Evolutionary conservation across 2,329 filamentous ascomycete species (phyloP), one percentile per base, ranked within the genome.

Genomic region (Diaporthe sp.): DNA sequence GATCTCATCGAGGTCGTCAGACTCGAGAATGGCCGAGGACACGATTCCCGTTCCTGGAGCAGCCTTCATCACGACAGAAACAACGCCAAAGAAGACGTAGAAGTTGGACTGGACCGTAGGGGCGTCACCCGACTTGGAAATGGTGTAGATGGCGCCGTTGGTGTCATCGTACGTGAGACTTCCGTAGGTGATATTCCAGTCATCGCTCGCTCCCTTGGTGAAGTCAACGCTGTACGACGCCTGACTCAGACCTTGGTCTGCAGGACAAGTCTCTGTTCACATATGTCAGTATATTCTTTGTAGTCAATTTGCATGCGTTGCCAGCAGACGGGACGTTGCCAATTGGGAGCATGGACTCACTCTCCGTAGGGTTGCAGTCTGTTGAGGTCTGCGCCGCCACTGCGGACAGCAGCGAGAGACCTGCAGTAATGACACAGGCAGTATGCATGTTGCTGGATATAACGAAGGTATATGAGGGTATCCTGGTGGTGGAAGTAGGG

Each of bases 81-180:
- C 90, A 77, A 90, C 90, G 61, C 94, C 94, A 80, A 95, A 97
- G 92, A 97, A 95, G 82, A 97, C 94, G 85, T 95, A 96, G 87
- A 93, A 95, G 77, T 92, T 88, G 12, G 89, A 88, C 79, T 87
- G 88, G 82, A 95, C 94, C 17, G 90, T 91, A 22, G 92, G 89
- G 55, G 86, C 87, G 57, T 91, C 88, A 42, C 83, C 84, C 40
- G 86, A 84, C 9, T 89, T 82, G 0, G 87, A 88, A 82, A 95
- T 95, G 75, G 90, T 89, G 80, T 84, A 82, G 70, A 79, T 76
- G 52, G 82, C 83, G 12, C 84, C 84, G 7, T 78, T 74, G 33
- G 76, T 69, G 38, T 25, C 52, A 12, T 76, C 75, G 70, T 82
- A 82, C 1, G 77, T 75, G 30, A 82, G 73, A 2, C 75, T 57